Evolutionary conservation across 2,329 filamentous ascomycete genomes (phyloP).

Genomic region (Balansia obtecta): DNA sequence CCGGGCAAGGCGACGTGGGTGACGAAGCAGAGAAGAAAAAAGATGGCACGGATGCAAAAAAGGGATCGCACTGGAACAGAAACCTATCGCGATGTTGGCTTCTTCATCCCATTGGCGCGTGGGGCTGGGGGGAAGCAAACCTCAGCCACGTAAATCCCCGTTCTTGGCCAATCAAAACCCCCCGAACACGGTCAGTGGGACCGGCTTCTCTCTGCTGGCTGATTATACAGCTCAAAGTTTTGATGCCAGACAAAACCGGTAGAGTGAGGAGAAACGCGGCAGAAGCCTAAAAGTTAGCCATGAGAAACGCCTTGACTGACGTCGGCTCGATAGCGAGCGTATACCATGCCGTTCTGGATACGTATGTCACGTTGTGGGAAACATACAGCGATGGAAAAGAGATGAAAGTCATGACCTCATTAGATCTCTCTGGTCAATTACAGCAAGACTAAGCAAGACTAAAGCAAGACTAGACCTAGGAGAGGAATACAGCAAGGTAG

Average conservation of each 20-base stretch:
- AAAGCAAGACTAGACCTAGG: too few species aligned
- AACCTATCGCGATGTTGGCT: constrained; percentile 4
- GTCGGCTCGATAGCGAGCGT: constrained; percentile 30
- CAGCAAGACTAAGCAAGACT: too few species aligned
- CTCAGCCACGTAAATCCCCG: constrained; percentile 2
- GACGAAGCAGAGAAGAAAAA: not conserved
- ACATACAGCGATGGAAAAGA: too few species aligned
- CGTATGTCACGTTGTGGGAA: too few species aligned
- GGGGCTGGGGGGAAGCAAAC: not conserved
- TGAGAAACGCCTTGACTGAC: constrained; percentile 34
- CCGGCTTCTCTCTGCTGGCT: constrained; percentile 17
- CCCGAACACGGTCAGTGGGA: not conserved
- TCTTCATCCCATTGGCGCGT: constrained; percentile 3
- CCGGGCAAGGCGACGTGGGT: not conserved
- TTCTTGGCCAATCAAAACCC: not conserved
- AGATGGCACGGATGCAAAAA: constrained; percentile 1
- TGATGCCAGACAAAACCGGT: constrained; percentile 24
- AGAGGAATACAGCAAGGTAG: too few species aligned
- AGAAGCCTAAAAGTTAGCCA: constrained; percentile 34
- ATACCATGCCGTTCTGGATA: constrained; percentile 28
- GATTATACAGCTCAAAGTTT: too few species aligned
- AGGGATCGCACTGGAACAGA: not conserved
- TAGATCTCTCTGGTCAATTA: too few species aligned
- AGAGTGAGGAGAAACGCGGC: constrained; percentile 30
- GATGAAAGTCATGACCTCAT: too few species aligned